Conservation (phyloP, 495 filamentous ascomycete genomes). For the Rhypophila decipiens region DNA sequence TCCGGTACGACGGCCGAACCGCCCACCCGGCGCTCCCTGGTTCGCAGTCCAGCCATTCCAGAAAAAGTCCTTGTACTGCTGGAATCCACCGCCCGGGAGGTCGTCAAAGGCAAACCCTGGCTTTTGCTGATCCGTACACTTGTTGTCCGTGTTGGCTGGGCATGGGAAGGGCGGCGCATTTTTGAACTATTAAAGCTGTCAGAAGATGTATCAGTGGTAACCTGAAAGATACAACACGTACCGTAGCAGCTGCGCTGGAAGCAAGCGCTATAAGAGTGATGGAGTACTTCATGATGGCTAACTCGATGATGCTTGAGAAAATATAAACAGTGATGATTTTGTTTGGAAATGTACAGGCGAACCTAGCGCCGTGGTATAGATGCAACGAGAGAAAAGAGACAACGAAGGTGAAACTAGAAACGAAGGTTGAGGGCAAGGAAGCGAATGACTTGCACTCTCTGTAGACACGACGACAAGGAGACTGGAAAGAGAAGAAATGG, state of each 20-base stretch:
- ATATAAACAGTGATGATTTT: conserved; percentile 9
- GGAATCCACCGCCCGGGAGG: conserved; percentile 57
- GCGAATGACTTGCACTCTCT: conserved; percentile 51
- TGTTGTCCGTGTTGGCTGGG: conserved; percentile 70
- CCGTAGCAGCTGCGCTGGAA: conserved; percentile 52
- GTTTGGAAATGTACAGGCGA: conserved; percentile 4
- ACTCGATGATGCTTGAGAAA: conserved; percentile 10
- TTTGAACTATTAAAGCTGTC: conserved; percentile 39
- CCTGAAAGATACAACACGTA: conserved; percentile 19
- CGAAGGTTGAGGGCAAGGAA: conserved; percentile 42
- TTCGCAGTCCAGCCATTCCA: conserved; percentile 67
- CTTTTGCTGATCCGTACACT: conserved; percentile 61
- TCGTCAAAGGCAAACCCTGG: conserved; percentile 66
- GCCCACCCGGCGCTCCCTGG: conserved; percentile 47
- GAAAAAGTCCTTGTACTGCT: conserved; percentile 59
- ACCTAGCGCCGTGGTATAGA: conserved; percentile 8
- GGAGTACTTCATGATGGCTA: conserved; percentile 42
- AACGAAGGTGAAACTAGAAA: conserved; percentile 22
- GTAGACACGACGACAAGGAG: conserved; percentile 20
- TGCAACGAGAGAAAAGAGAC: conserved; percentile 22
- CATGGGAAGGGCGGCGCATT: conserved; percentile 55
- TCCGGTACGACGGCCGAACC: conserved; percentile 38
- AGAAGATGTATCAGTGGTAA: neutral
- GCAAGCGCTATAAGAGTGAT: conserved; percentile 49
- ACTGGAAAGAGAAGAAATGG: conserved; percentile 19